Percentiles rank a stretch among this genome's conserved stretches.
These are phyloP conservation scores for Fusarium nygamai DNA, from an alignment of 2,329 filamentous ascomycete species.

Conservation along the genomic window DNA sequence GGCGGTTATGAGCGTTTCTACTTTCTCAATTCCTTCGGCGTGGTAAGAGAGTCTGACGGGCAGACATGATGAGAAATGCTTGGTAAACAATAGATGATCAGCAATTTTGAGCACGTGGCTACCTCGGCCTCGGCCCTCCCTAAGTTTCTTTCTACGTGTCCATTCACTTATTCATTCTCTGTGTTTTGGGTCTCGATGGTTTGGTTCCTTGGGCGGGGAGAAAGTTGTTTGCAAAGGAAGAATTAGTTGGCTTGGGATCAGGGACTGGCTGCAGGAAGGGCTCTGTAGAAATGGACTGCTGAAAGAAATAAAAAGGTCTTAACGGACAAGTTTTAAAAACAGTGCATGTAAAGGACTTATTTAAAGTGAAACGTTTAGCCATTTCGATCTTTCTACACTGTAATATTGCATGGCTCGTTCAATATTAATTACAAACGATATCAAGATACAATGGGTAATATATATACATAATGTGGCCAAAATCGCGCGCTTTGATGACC, in stretches of 20 bases:
- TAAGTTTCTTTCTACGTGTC: neutral
- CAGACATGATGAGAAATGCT: constrained; percentile 12
- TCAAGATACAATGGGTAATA: neutral
- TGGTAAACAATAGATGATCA: constrained; percentile 32
- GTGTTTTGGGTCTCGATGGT: constrained; percentile 7
- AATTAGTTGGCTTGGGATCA: constrained; percentile 3
- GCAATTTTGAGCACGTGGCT: constrained; percentile 7
- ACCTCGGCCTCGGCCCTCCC: neutral
- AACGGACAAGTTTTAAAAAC: neutral
- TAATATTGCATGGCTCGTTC: neutral
- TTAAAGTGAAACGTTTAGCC: neutral
- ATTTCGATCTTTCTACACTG: neutral
- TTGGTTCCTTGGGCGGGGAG: neutral
- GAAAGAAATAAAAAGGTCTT: neutral
- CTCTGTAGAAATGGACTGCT: constrained; percentile 15
- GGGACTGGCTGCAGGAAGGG: constrained; percentile 18
- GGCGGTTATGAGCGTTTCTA: constrained; percentile 10
- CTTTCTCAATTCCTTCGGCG: constrained; percentile 23
- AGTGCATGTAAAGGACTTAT: neutral
- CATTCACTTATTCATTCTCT: constrained; percentile 8
- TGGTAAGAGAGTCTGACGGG: constrained; percentile 14
- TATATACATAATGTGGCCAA: neutral
- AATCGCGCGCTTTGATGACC: constrained; percentile 4
- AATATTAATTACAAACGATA: constrained; percentile 6
- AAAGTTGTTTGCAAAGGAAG: neutral